These are phyloP conservation scores for Silene vulgaris DNA, from an alignment of 179 eudicot species.

Conservation along the genomic window DNA sequence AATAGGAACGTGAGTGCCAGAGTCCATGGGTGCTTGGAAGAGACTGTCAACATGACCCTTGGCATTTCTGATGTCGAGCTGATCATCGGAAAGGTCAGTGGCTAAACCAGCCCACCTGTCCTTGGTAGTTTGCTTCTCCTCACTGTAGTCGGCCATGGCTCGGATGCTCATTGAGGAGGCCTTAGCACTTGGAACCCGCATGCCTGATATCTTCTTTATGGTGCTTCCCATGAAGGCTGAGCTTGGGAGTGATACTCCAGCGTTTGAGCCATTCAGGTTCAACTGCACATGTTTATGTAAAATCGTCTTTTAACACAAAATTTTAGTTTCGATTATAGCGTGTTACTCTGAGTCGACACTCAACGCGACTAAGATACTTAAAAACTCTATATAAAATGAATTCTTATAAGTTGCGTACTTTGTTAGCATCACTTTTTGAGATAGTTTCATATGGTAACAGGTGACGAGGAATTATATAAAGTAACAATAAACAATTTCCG, in stretches of 20 bases:
- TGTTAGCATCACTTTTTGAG: too few relatives aligned
- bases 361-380: too few relatives aligned
- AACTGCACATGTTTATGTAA: slow-evolving; percentile 33
- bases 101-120: slow-evolving; percentile 73
- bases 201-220: slow-evolving; percentile 52
- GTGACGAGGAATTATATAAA: too few relatives aligned
- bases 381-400: too few relatives aligned
- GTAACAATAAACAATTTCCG: too few relatives aligned
- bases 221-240: slow-evolving; percentile 60
- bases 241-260: slow-evolving; percentile 48
- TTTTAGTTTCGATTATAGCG: too few relatives aligned
- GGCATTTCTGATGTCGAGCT: slow-evolving; percentile 83
- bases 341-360: too few relatives aligned
- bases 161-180: slow-evolving; percentile 33
- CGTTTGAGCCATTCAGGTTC: slow-evolving; percentile 53
- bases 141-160: slow-evolving; percentile 42
- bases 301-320: not conserved
- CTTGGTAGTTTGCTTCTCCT: slow-evolving; percentile 47
- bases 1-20: slow-evolving; percentile 68
- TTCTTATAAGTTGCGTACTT: too few relatives aligned
- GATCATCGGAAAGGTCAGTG: slow-evolving; percentile 66
- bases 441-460: too few relatives aligned
- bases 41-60: slow-evolving; percentile 86
- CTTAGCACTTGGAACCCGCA: slow-evolving; percentile 32
- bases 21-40: slow-evolving; percentile 69